phyloP scores from a whole-genome alignment of 768 basidiomycete species.

The Suillus hirtellus region DNA sequence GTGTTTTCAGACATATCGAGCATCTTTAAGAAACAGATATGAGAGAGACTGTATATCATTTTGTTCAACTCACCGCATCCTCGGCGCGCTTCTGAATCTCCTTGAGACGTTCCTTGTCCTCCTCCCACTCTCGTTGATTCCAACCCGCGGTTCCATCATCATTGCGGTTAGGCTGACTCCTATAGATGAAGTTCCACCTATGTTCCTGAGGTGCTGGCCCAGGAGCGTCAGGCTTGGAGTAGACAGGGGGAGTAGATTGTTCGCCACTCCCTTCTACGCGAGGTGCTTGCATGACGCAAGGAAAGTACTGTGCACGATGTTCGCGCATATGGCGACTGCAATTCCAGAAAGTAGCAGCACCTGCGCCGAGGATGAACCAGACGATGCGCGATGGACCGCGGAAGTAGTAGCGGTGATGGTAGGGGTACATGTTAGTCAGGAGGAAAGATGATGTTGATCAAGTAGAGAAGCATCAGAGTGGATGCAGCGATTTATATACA shows the following conservation, averaged over 20 bases:
- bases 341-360: slow-evolving; percentile 37
- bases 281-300: slow-evolving; percentile 28
- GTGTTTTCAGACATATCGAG: slow-evolving; percentile 67
- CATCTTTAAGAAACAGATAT: slow-evolving; percentile 37
- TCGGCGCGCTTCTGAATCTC: slow-evolving; percentile 50
- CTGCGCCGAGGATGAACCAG: slow-evolving; percentile 70
- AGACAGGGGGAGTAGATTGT: slow-evolving; percentile 14
- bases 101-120: slow-evolving; percentile 47
- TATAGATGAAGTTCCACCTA: slow-evolving; percentile 12
- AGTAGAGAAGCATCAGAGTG: not conserved
- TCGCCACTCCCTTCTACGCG: slow-evolving; percentile 20
- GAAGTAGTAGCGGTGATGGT: slow-evolving; percentile 25
- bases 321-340: slow-evolving; percentile 45
- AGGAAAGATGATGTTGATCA: not conserved
- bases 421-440: slow-evolving; percentile 23
- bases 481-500: slow-evolving; percentile 13
- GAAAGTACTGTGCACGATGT: slow-evolving; percentile 35
- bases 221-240: slow-evolving; percentile 16
- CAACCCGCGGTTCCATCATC: slow-evolving; percentile 21
- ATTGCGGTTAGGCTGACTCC: slow-evolving; percentile 11
- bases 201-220: slow-evolving; percentile 12
- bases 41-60: not conserved
- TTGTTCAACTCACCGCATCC: slow-evolving; percentile 43
- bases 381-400: slow-evolving; percentile 57
- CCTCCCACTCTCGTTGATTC: slow-evolving; percentile 41